These are phyloP conservation scores for Polyporus arcularius DNA, from an alignment of 768 basidiomycete genomes.

Conservation along the genomic window DNA sequence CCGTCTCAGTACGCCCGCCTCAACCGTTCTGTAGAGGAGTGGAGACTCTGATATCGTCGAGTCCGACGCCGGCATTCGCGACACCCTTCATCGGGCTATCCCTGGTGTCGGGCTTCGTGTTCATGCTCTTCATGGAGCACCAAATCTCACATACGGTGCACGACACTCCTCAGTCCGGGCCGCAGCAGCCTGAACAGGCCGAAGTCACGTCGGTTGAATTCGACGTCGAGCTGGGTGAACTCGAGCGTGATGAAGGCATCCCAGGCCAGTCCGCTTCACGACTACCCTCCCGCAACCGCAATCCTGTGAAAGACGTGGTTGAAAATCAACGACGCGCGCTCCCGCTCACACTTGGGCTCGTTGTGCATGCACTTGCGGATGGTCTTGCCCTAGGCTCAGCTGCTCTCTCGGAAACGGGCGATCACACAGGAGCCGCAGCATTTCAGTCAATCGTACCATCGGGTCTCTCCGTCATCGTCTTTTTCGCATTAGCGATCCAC, in stretches of 20 bases:
- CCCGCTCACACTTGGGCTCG: conserved; percentile 81
- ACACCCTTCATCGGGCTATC: conserved; percentile 60
- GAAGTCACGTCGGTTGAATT: conserved; percentile 45
- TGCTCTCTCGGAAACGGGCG: conserved; percentile 36
- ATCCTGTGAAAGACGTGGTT: conserved; percentile 2
- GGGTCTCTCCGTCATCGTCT: conserved; percentile 78
- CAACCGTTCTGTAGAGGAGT: conserved; percentile 6
- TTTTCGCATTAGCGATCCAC: conserved; percentile 88
- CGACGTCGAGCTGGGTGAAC: conserved; percentile 63
- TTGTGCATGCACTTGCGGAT: conserved; percentile 88
- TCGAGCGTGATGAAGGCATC: conserved; percentile 45
- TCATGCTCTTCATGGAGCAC: conserved; percentile 74
- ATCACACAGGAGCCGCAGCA: conserved; percentile 29
- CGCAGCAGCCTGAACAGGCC: conserved; percentile 29
- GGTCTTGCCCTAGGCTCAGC: conserved; percentile 91
- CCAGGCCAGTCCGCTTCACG: background rate
- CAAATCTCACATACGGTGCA: conserved; percentile 36
- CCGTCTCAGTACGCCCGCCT: background rate
- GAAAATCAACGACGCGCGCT: conserved; percentile 48
- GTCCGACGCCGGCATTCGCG: conserved; percentile 36
- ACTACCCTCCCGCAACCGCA: background rate
- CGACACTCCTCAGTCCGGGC: conserved; percentile 2
- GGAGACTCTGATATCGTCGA: conserved; percentile 4
- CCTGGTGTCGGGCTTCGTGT: conserved; percentile 58
- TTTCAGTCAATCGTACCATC: conserved; percentile 8